Evolutionary conservation across 768 basidiomycete species (phyloP), one percentile per base, ranked within the genome.

Genomic region (Filobasidium wieringae): DNA sequence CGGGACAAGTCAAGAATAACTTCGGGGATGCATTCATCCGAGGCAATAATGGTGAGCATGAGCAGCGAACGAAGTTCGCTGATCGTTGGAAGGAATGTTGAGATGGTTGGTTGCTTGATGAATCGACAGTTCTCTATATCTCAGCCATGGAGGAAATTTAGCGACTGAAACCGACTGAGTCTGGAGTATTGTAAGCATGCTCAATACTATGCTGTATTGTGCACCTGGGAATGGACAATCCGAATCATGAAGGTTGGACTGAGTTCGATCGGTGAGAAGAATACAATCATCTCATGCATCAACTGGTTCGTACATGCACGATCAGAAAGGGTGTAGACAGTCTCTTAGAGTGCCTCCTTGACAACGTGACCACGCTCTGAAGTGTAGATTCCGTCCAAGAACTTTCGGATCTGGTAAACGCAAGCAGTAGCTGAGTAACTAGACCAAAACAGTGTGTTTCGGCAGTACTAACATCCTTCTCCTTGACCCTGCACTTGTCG

Each of bases 21-120:
- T 96, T 93, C 66, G 91, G 93, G 1, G 92, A 99, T 74, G 86
- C 91, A 26, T 99, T 97, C 75, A 87, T 99, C 12, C 53, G 72
- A 33, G 72, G 72, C 8, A 73, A 73, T 57, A 73, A 73, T 53
- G 72, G 72, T 71, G 53, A 64, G 69, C 63, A 11, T 1, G 14
- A 22, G 19, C n/a, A 22, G n/a, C n/a, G n/a, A n/a, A n/a, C n/a
- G n/a, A n/a, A n/a, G n/a, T n/a, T n/a, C n/a, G n/a, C n/a, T n/a
- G n/a, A n/a, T n/a, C n/a, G n/a, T 51, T 17, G 9, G 22, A 19
- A 17, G 24, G 14, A n/a, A 9, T 24, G 27, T 24, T n/a, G 7
- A 11, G 37, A 51, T 19, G 19, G 29, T 26, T 9, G 15, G 15
- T 12, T 34, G 2, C 26, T 24, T 37, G 32, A 49, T 39, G 39